Evolutionary conservation across 78 protist species (phyloP).

Genomic region (Mantamonas sphyraenae): DNA sequence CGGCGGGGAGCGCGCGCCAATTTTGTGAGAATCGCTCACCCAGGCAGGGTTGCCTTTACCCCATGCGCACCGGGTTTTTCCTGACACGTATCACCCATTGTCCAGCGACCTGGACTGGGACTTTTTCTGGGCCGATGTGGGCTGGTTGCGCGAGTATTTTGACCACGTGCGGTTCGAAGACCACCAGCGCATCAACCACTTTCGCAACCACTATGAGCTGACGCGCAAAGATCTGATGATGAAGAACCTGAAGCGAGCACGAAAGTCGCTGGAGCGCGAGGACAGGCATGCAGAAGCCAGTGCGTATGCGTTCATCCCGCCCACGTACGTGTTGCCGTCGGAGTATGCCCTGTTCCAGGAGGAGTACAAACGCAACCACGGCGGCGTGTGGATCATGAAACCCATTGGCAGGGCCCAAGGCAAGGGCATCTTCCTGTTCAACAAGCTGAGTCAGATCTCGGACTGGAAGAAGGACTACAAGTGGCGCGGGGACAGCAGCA

Average conservation of each 20-base stretch:
- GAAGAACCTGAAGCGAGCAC: slow-evolving; percentile 38
- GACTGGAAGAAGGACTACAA: slow-evolving; percentile 11
- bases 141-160: slow-evolving; percentile 23
- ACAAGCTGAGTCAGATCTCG: slow-evolving; percentile 32
- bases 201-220: slow-evolving; percentile 58
- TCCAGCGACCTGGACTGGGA: slow-evolving; percentile 29
- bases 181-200: slow-evolving; percentile 41
- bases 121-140: slow-evolving; percentile 22
- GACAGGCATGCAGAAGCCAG: neutral
- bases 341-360: slow-evolving; percentile 67
- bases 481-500: neutral
- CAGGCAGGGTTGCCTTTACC: too few relatives aligned
- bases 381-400: slow-evolving; percentile 69
- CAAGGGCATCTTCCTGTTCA: slow-evolving; percentile 51
- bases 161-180: slow-evolving; percentile 19
- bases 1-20: too few relatives aligned
- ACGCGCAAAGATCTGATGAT: slow-evolving; percentile 58
- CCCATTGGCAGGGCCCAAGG: slow-evolving; percentile 66
- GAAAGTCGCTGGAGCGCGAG: slow-evolving; percentile 4
- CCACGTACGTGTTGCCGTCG: slow-evolving; percentile 48
- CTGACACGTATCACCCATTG: neutral
- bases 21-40: too few relatives aligned
- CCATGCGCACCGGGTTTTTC: neutral
- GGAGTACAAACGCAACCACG: slow-evolving; percentile 33
- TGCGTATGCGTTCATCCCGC: slow-evolving; percentile 44